Base-by-base conservation (phyloP, 768 basidiomycete genomes). In the Strobilomyces confusus region DNA sequence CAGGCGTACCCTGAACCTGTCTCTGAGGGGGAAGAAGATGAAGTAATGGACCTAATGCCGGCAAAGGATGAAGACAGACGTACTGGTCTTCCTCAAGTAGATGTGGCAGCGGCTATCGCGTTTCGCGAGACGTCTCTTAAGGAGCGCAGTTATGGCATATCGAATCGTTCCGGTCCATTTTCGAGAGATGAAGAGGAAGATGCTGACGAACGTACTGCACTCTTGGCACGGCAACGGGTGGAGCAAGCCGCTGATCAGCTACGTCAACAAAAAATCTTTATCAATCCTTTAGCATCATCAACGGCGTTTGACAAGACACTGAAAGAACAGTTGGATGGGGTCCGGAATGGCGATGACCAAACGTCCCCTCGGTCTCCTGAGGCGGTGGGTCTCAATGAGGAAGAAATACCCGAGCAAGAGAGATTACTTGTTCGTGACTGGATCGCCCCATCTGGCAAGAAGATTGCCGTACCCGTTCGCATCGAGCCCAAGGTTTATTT, bases 401-500 rank as follows among this genome's bases (percentile, higher is more conserved):
- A 69, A 36, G 61, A 65, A 22, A 65, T 69, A 49, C 65, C 63
- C 12, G 69, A 64, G 52, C 77, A 81, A 20, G 83, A 86, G 57
- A 78, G 83, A 55, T 67, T 86, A 15, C 65, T 88, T 44, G 80
- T 78, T 48, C 76, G 86, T 51, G 80, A 82, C 54, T 91, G 87
- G 85, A 75, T 68, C 23, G 95, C 95, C 1, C 89, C 91, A 0
- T 72, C 78, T 38, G 95, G 95, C 12, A 98, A 98, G 76, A 79
- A 80, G 58, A 95, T 99, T 52, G 83, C 93, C 0, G 83, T 98
- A 3, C 94, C 95, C 23, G 88, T 99, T n/a, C 82, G 97, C 49
- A 82, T 99, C 44, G 97, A 99, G 69, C 97, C 97, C 26, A 99
- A 99, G 73, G 94, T 97, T 4, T 95, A 95, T 66, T 99, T 98